Base-by-base conservation (phyloP, 139 green algal species). In the Chlorella ohadii region DNA sequence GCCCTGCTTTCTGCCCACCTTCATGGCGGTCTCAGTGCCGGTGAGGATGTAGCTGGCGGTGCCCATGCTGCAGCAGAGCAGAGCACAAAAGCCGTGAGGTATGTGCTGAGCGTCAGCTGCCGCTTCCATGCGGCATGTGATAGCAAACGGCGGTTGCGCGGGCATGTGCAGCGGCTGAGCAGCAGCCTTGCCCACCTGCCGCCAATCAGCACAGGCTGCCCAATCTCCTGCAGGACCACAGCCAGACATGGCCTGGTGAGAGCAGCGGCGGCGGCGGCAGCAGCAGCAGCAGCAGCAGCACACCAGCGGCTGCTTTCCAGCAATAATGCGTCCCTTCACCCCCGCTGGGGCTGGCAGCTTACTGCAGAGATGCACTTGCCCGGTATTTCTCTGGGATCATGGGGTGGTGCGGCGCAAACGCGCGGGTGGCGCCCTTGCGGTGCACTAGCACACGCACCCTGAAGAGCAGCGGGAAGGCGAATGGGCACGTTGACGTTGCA, bases 61-160 rank as follows among this genome's bases (percentile, higher is more conserved):
- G 64, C 93, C 93, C 93, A 96, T 96, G 56, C 92, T 94, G 70
- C 93, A 90, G 13, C 93, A 92, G 41, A 96, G 93, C 56, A 95
- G 85, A 51, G 95, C 91, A 11, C n/a, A n/a, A n/a, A n/a, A n/a
- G n/a, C n/a, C n/a, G n/a, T n/a, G n/a, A n/a, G n/a, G n/a, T n/a
- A n/a, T n/a, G n/a, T n/a, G n/a, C n/a, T n/a, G n/a, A n/a, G n/a
- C n/a, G n/a, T n/a, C n/a, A n/a, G n/a, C n/a, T n/a, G n/a, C n/a
- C n/a, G n/a, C n/a, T n/a, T n/a, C n/a, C n/a, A n/a, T n/a, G n/a
- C n/a, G n/a, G n/a, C n/a, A n/a, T n/a, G n/a, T n/a, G n/a, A n/a
- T n/a, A n/a, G n/a, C n/a, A n/a, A n/a, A n/a, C n/a, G n/a, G n/a
- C n/a, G n/a, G n/a, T n/a, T n/a, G n/a, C n/a, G n/a, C n/a, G n/a